Base-by-base conservation (phyloP, 768 basidiomycete genomes). In the Pleurotus tuber-regium region DNA sequence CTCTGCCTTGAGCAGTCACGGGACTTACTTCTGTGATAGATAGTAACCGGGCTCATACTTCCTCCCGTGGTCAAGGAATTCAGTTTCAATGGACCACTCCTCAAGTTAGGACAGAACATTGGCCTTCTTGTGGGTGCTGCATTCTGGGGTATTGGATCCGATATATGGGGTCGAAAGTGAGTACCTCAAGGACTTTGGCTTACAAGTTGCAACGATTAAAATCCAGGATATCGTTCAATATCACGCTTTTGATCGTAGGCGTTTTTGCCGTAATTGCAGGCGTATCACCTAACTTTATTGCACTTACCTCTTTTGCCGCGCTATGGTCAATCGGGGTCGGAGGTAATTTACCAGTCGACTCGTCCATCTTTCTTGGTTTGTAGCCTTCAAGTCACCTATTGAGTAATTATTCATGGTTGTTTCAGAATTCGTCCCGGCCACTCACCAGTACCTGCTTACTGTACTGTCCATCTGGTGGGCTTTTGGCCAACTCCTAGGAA, bases 401-500 rank as follows among this genome's bases (percentile, higher is more conserved):
- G 39, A 44, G 42, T 11, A 6, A 21, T 18, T 39, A 8, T 5
- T 38, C 26, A 26, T 43, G 40, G 30, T 39, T 42, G 12, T 35
- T 11, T 10, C 59, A 84, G 86, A 90, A 58, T 87, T 87, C 59
- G 61, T 87, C 0, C 88, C 88, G 0, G 77, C 78, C 2, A 79
- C 80, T 1, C 86, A 89, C 54, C 89, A 90, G 59, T 89, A 87
- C 59, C 72, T 91, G 3, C 70, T 90, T 28, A 89, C 87, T 0
- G 69, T 89, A 11, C 73, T 90, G 14, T 87, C 87, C 0, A 78
- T 89, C 30, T 90, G 85, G 84, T 91, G 89, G 89, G 83, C 85
- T 4, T 72, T 89, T 28, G 87, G 87, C 2, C 88, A 89, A 61
- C 74, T 89, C 0, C 61, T 86, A 42, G 84, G 80, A 19, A 72